phyloP scores from a whole-genome alignment of 2,329 filamentous ascomycete genomes.

The Claviceps arundinis region DNA sequence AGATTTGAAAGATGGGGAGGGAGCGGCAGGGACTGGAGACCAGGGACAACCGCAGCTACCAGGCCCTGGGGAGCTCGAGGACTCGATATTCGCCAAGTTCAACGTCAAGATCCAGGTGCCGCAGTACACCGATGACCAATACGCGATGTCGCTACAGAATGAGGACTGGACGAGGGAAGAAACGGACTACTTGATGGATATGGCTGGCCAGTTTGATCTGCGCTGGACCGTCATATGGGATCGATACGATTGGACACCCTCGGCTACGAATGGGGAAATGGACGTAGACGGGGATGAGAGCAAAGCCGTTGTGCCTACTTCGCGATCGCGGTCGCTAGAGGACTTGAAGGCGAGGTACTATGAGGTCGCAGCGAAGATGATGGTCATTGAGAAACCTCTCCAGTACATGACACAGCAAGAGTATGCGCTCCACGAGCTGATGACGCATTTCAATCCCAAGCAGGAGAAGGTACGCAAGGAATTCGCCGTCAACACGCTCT shows the following conservation, averaged over 20 bases:
- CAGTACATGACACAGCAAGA: conserved; percentile 81
- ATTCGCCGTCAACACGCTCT: conserved; percentile 67
- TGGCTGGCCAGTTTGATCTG: conserved; percentile 68
- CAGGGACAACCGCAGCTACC: not conserved
- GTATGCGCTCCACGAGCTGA: conserved; percentile 69
- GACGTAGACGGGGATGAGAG: conserved; percentile 31
- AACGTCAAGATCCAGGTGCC: conserved; percentile 71
- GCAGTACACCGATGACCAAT: conserved; percentile 77
- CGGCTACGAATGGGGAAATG: conserved; percentile 30
- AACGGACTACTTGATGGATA: conserved; percentile 75
- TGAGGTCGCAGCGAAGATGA: conserved; percentile 67
- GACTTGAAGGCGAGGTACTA: conserved; percentile 90
- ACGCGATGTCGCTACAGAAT: conserved; percentile 58
- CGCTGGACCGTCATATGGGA: conserved; percentile 89
- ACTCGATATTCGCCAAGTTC: conserved; percentile 69
- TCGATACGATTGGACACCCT: conserved; percentile 64
- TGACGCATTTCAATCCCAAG: conserved; percentile 72
- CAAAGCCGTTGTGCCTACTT: conserved; percentile 40
- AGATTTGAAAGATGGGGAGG: conserved; percentile 24
- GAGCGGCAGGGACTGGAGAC: conserved; percentile 7
- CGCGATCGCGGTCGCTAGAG: conserved; percentile 59
- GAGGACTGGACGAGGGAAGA: conserved; percentile 83
- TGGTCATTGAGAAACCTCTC: conserved; percentile 65
- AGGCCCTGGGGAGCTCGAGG: conserved; percentile 26
- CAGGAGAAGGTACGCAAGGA: conserved; percentile 73